Evolutionary conservation across 768 basidiomycete genomes (phyloP).

Genomic region (Auricularia auricula-judae): DNA sequence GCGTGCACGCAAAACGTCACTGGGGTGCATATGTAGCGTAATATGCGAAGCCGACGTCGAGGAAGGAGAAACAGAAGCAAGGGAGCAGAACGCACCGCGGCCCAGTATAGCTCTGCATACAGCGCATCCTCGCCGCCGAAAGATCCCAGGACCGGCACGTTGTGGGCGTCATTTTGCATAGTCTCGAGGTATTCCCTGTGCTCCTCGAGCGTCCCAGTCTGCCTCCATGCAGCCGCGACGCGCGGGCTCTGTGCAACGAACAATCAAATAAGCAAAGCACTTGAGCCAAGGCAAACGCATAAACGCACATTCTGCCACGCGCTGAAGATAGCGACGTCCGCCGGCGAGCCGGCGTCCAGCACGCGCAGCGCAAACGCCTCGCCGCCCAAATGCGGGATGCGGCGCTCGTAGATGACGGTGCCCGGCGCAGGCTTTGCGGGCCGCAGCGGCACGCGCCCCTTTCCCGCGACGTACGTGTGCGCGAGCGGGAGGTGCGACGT

Average conservation of each 20-base stretch:
- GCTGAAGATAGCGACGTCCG: neutral
- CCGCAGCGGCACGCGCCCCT: neutral
- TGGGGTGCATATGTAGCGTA: no score
- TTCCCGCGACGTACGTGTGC: neutral
- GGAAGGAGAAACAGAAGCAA: neutral
- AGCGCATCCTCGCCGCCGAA: neutral
- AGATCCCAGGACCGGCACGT: neutral
- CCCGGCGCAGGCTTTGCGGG: neutral
- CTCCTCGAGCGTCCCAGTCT: neutral
- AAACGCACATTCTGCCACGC: neutral
- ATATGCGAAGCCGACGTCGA: no score
- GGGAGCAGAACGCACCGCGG: neutral
- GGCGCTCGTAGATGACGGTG: neutral
- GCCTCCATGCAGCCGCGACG: neutral
- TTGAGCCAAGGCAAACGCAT: neutral
- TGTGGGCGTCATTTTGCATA: neutral
- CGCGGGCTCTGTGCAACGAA: neutral
- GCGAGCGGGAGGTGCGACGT: neutral
- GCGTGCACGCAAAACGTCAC: no score
- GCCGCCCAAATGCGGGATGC: neutral
- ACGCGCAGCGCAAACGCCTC: neutral
- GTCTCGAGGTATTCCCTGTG: neutral
- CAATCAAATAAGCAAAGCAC: neutral
- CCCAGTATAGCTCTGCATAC: conserved; percentile 1
- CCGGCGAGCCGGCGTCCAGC: neutral